Evolutionary conservation across 2,329 filamentous ascomycete genomes (phyloP), one percentile per base, ranked within the genome.

Genomic region (Curvularia sp.): DNA sequence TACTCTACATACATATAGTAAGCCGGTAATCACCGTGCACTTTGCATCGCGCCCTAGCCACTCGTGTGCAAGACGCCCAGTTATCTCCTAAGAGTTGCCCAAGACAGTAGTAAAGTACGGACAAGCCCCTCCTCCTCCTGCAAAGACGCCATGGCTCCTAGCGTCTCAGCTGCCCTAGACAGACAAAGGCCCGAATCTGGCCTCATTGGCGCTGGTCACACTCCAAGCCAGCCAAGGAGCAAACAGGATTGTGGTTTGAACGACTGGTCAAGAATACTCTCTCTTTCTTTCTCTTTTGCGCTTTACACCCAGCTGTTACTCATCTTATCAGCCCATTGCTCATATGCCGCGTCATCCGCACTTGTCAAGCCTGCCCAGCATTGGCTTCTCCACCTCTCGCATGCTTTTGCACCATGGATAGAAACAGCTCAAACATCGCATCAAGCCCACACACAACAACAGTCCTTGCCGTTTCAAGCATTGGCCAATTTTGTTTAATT

Each of bases 181-280:
- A 71, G 72, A 69, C 64, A 73, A 71, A 72, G 65, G 66, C 47
- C 72, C 72, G 72, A 70, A 59, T 65, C 41, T 47, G 57, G 53
- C 50, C 59, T 62, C 58, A 72, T 72, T 74, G 70, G 72, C 67
- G 55, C 60, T 69, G 63, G 66, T 68, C 65, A 67, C 66, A 65
- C 65, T 68, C 67, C 70, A 72, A 67, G 12, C 67, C 68, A 60
- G 72, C 73, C 72, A 74, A 73, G 73, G 57, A 58, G 56, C 59
- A 68, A 66, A 73, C 64, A 67, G 67, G 63, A 64, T 65, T 64
- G 60, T 60, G 65, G 68, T 72, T 74, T 72, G 66, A 54, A 67
- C 62, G 59, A 57, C 55, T 55, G 57, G 71, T 69, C 72, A 74
- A 73, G 69, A 45, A 19, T 4, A 62, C 59, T 45, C 52, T 47